phyloP scores from a whole-genome alignment of 495 filamentous ascomycete genomes.

The Poronia punctata region DNA sequence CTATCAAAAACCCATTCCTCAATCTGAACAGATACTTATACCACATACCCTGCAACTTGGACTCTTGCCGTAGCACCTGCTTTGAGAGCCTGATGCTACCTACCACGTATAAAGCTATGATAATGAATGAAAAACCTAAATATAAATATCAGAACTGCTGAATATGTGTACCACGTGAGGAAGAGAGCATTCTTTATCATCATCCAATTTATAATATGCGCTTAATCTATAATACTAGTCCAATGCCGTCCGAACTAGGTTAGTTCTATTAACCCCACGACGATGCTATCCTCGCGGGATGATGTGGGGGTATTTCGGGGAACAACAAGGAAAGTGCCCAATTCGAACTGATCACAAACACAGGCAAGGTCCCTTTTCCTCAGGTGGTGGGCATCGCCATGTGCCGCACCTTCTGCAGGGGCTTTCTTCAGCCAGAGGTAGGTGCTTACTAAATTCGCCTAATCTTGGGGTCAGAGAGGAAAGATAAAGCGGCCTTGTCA shows the following conservation, averaged over 20 bases:
- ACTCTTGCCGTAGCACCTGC: too few relatives aligned
- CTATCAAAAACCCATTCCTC: too few relatives aligned
- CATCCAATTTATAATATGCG: neutral
- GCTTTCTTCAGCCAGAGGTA: neutral
- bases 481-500: too few relatives aligned
- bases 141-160: too few relatives aligned
- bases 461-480: neutral
- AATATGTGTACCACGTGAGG: neutral
- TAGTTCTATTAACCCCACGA: slow-evolving; percentile 3
- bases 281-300: neutral
- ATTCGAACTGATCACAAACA: too few relatives aligned
- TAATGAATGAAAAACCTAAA: too few relatives aligned
- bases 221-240: neutral
- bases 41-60: too few relatives aligned
- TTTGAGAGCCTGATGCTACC: too few relatives aligned
- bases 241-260: neutral
- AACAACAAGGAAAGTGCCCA: neutral
- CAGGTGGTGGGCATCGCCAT: too few relatives aligned
- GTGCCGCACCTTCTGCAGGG: slow-evolving; percentile 1
- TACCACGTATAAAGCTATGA: too few relatives aligned
- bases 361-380: too few relatives aligned
- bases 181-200: neutral
- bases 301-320: slow-evolving; percentile 4
- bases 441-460: slow-evolving; percentile 3
- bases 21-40: too few relatives aligned